phyloP scores from a whole-genome alignment of 2,329 filamentous ascomycete genomes.

The Dactylellina parvicollis region DNA sequence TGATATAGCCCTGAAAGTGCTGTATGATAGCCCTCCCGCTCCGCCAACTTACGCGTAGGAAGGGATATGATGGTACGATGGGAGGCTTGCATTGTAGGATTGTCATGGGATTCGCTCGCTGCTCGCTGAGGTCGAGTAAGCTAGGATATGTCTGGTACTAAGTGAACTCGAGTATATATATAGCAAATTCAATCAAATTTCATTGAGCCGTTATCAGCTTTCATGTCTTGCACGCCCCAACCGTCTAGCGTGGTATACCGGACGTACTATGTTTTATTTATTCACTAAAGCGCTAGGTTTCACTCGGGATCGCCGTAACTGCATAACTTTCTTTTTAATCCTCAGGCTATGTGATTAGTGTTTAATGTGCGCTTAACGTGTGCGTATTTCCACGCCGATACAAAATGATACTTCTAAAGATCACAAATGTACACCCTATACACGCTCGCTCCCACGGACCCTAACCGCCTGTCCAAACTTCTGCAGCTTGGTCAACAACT shows the following conservation, averaged over 20 bases:
- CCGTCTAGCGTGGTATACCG: background rate
- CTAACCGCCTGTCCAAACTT: constrained; percentile 98
- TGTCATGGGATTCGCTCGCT: too few relatives aligned
- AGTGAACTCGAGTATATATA: too few relatives aligned
- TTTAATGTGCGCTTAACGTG: too few relatives aligned
- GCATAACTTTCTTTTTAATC: background rate
- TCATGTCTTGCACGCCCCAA: too few relatives aligned
- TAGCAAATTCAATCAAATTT: too few relatives aligned
- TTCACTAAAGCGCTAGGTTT: background rate
- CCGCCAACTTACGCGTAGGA: background rate
- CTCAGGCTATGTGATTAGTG: background rate
- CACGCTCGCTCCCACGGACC: constrained; percentile 82
- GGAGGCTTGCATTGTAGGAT: background rate
- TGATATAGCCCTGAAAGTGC: constrained; percentile 48
- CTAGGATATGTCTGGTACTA: too few relatives aligned
- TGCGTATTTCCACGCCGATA: too few relatives aligned
- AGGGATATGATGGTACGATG: background rate
- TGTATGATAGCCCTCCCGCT: constrained; percentile 17
- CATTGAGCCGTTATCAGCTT: too few relatives aligned
- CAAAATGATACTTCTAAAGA: too few relatives aligned
- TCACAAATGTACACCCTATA: constrained; percentile 13
- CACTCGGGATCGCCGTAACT: background rate
- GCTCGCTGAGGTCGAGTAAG: too few relatives aligned
- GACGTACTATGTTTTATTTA: background rate
- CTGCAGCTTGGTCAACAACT: constrained; percentile 97